Percentiles rank a stretch among this genome's conserved stretches.
These are phyloP conservation scores for Colletotrichum nymphaeae DNA, from an alignment of 2,329 filamentous ascomycete species.

Conservation along the genomic window DNA sequence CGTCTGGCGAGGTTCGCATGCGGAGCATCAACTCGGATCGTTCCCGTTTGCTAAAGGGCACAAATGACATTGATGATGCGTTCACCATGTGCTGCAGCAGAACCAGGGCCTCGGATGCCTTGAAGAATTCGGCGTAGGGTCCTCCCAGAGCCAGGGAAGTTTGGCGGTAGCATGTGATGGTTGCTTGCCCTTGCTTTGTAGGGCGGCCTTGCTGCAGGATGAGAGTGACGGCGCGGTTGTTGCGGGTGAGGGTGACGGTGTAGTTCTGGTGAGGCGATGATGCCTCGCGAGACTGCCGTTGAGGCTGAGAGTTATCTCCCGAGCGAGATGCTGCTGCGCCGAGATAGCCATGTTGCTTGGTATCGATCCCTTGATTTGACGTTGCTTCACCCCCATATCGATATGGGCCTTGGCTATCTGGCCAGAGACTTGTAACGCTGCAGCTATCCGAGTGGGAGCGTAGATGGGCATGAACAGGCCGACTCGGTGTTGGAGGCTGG, in stretches of 20 bases:
- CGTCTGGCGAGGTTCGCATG: conserved; percentile 23
- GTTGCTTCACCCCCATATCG: not conserved
- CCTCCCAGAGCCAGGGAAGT: conserved; percentile 16
- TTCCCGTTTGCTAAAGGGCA: conserved; percentile 21
- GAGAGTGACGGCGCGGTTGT: conserved; percentile 29
- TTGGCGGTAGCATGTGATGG: conserved; percentile 30
- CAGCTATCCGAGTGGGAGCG: conserved; percentile 30
- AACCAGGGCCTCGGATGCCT: conserved; percentile 28
- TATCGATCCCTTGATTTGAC: not conserved
- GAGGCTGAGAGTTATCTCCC: not conserved
- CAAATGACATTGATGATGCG: conserved; percentile 17
- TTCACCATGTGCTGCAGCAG: conserved; percentile 33
- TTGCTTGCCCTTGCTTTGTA: not conserved
- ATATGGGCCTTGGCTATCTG: conserved; percentile 2
- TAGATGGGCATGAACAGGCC: conserved; percentile 9
- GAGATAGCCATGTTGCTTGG: conserved; percentile 4
- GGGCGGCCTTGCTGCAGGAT: conserved; percentile 11
- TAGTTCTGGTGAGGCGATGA: conserved; percentile 25
- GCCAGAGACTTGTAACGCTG: conserved; percentile 11
- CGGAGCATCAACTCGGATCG: conserved; percentile 24
- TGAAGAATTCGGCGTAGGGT: conserved; percentile 30
- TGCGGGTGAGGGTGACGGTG: conserved; percentile 25
- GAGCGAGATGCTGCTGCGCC: not conserved
- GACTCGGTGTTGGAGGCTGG: conserved; percentile 22
- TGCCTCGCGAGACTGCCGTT: not conserved